Evolutionary conservation across 2,329 filamentous ascomycete species (phyloP).

Genomic region (Aulographum hederae): DNA sequence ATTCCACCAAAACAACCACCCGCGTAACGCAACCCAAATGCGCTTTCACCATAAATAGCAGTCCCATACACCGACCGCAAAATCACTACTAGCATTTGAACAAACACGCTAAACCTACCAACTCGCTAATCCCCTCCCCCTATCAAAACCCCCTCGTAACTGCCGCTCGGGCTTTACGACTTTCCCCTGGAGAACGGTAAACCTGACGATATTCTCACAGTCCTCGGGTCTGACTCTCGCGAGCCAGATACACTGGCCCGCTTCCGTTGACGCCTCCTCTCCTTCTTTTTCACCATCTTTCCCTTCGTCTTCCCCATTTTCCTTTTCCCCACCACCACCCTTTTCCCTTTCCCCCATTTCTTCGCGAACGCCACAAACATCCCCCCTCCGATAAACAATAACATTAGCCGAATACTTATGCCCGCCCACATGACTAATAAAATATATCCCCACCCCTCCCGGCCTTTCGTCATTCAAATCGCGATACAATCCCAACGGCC

Average conservation of each 20-base stretch:
- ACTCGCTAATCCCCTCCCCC: constrained; percentile 61
- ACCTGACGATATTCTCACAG: constrained; percentile 79
- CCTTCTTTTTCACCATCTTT: constrained; percentile 14
- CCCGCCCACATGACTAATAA: constrained; percentile 88
- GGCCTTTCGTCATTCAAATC: constrained; percentile 78
- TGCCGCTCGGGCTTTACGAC: constrained; percentile 78
- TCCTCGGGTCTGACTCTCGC: constrained; percentile 72
- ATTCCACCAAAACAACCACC: too few relatives aligned
- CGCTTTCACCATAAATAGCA: too few relatives aligned
- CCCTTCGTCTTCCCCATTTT: constrained; percentile 3
- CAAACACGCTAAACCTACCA: constrained; percentile 38
- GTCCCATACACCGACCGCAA: too few relatives aligned
- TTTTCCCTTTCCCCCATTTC: constrained; percentile 10
- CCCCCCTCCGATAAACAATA: constrained; percentile 60
- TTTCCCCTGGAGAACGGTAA: constrained; percentile 83
- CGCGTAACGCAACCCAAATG: too few relatives aligned
- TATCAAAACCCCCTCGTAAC: constrained; percentile 78
- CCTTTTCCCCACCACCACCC: constrained; percentile 2
- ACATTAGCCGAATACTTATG: constrained; percentile 95
- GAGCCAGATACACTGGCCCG: constrained; percentile 83
- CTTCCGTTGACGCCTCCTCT: constrained; percentile 24
- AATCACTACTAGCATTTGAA: too few relatives aligned
- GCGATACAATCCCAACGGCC: constrained; percentile 66
- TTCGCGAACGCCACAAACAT: constrained; percentile 1
- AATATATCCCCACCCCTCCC: constrained; percentile 87